Conservation (phyloP, 2,329 filamentous ascomycete species). For the Myrmaecium sp. region DNA sequence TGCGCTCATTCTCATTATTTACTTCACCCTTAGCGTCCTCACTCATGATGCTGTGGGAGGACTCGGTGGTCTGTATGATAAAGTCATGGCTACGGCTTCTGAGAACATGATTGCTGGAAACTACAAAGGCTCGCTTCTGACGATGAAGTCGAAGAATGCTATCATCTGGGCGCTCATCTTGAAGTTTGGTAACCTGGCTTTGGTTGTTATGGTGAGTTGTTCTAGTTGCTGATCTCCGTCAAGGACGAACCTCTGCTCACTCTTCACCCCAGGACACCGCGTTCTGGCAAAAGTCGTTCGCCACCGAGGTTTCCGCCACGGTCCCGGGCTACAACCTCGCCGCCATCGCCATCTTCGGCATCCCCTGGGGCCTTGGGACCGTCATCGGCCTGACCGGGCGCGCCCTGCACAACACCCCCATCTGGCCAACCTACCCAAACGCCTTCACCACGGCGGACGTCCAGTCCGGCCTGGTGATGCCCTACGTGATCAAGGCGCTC, state of each 20-base stretch:
- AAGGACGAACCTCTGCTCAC: no score
- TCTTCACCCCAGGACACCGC: slow-evolving; percentile 30
- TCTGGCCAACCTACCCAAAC: slow-evolving; percentile 41
- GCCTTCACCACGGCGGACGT: slow-evolving; percentile 20
- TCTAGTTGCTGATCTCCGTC: background rate
- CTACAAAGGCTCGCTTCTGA: slow-evolving; percentile 36
- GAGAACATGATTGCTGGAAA: slow-evolving; percentile 34
- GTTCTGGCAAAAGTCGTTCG: slow-evolving; percentile 38
- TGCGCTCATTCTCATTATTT: slow-evolving; percentile 35
- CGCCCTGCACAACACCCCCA: slow-evolving; percentile 28
- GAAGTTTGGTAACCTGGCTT: slow-evolving; percentile 32
- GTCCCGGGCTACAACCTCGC: slow-evolving; percentile 36
- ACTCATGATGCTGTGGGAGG: slow-evolving; percentile 31
- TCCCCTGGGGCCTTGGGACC: slow-evolving; percentile 37
- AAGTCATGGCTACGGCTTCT: slow-evolving; percentile 28
- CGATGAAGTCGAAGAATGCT: slow-evolving; percentile 37
- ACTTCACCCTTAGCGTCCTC: slow-evolving; percentile 31
- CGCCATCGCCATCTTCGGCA: slow-evolving; percentile 36
- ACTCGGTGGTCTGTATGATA: slow-evolving; percentile 31
- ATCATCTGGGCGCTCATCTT: slow-evolving; percentile 35
- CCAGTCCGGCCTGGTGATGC: slow-evolving; percentile 20
- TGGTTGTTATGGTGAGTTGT: slow-evolving; percentile 24
- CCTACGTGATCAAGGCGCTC: slow-evolving; percentile 22
- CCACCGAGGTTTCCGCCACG: slow-evolving; percentile 26
- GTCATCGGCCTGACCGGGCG: slow-evolving; percentile 32